phyloP scores from a whole-genome alignment of 164 flowering plant genomes.

The Stephania japonica region DNA sequence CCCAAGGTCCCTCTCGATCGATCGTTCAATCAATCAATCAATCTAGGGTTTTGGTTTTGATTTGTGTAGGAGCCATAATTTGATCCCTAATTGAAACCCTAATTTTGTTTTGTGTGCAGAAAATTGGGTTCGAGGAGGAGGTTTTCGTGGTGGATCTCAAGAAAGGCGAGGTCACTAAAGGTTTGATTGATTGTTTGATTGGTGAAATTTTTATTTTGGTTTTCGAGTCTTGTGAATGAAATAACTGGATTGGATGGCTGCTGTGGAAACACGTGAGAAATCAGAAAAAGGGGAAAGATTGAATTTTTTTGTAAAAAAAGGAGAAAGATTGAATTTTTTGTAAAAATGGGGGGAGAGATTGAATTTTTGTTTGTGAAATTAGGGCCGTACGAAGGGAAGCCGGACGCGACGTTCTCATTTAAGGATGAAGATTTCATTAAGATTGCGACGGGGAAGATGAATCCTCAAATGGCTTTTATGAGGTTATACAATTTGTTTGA shows the following conservation, averaged over 20 bases:
- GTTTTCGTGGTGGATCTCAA: slow-evolving; percentile 70
- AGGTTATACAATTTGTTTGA: slow-evolving; percentile 35
- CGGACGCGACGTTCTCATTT: slow-evolving; percentile 91
- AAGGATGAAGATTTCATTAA: slow-evolving; percentile 85
- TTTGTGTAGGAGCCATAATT: slow-evolving; percentile 4
- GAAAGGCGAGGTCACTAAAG: slow-evolving; percentile 89
- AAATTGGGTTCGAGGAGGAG: slow-evolving; percentile 77
- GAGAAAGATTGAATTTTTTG: not conserved
- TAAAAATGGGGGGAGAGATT: too few relatives aligned
- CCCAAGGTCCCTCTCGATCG: slow-evolving; percentile 60
- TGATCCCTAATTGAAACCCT: not conserved
- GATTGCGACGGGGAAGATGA: slow-evolving; percentile 86
- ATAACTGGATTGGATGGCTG: not conserved
- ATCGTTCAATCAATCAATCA: too few relatives aligned
- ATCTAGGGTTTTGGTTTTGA: not conserved
- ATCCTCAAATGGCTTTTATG: slow-evolving; percentile 95
- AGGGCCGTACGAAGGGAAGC: slow-evolving; percentile 91
- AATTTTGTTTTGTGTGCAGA: slow-evolving; percentile 33
- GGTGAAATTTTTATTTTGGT: slow-evolving; percentile 2
- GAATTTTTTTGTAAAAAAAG: too few relatives aligned
- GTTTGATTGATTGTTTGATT: slow-evolving; percentile 41
- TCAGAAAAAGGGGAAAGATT: too few relatives aligned
- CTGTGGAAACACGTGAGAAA: too few relatives aligned
- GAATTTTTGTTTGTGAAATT: slow-evolving; percentile 3
- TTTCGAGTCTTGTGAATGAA: not conserved